Base-by-base conservation (phyloP, 768 basidiomycete species). In the Ephemerocybe angulata region DNA sequence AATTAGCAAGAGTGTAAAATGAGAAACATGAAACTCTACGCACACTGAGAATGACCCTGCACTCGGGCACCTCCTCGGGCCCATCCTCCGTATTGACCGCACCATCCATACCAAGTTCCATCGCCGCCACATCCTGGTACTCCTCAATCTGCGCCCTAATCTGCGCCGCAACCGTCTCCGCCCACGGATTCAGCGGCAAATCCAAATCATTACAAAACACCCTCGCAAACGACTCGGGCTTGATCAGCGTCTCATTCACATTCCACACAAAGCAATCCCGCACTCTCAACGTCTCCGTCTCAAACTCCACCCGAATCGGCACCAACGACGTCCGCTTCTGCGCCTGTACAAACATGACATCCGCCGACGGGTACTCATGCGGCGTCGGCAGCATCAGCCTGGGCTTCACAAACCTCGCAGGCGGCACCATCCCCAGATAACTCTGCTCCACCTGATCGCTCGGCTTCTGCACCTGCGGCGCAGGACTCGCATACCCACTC, bases 221-320 rank as follows among this genome's bases (percentile, higher is more conserved):
- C 50, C 73, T 78, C 3, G 96, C 94, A 60, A 99, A 99, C 1
- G 76, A 75, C 54, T 90, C 86, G 0, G 96, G 94, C 24, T 85
- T 87, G 62, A 96, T 86, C 58, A 91, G 72, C n/a, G 76, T 73
- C 72, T 98, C 96, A 66, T 92, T 84, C 43, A 94, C 70, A 63
- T 98, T 97, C 97, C 97, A 99, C 11, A 92, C 82, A 68, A 99
- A 98, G 64, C 88, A 88, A 65, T 99, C 97, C 38, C 95, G 87
- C 67, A 99, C 84, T 63, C 95, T 79, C 64, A 91, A 90, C 0
- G 88, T 88, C 11, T 93, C 91, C 11, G 89, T 93, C 66, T 98
- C 95, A 63, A 99, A 85, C 62, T 98, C 95, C 50, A 99, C 90
- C 43, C 92, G 90, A 55, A 99, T 92, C 3, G 97, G 97, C 12